Base-by-base conservation (phyloP, 2,329 filamentous ascomycete species). In the Rosellinia necatrix region DNA sequence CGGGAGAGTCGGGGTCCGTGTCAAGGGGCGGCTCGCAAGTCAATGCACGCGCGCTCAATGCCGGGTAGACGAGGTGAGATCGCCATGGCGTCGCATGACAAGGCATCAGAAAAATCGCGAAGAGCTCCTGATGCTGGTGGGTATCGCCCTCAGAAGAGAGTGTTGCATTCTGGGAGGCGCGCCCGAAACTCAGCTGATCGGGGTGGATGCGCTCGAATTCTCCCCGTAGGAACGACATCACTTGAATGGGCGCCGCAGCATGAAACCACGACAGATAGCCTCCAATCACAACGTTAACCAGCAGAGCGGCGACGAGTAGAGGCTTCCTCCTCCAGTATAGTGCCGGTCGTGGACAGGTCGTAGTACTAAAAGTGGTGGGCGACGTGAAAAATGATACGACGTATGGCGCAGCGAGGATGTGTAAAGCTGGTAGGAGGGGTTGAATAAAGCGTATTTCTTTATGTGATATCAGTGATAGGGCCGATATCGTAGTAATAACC, bases 381-480 rank as follows among this genome's bases (percentile, higher is more conserved):
- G 75, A 77, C 7, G 75, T 74, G 71, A 93, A 91, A 75, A 90
- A 92, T 7, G 77, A 72, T 2, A 83, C 77, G 13, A 90, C 74
- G 2, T 85, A 80, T 0, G 85, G 82, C 0, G 91, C 91, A 1
- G 90, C 85, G 34, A 97, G 78, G 60, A 96, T 77, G 70, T 94
- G 91, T 6, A 99, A 81, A n/a, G 87, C 81, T 1, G 94, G 93
- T 1, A 97, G 81, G 15, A 99, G 81, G 1, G 94, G 93, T 68
- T 96, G 96, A 64, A 97, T 90, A 77, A 99, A 99, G 67, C 94
- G 91, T 65, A 96, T 90, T 79, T 99, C 94, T 72, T 99, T 99
- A 76, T 99, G 94, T 1, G 91, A 86, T 63, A 97, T 90, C 42
- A 90, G 69, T 1, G 91, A 96, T 29, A 97, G 81, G 2, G 78